phyloP scores from a whole-genome alignment of 140 eudicot genomes.

The Stevia rebaudiana region DNA sequence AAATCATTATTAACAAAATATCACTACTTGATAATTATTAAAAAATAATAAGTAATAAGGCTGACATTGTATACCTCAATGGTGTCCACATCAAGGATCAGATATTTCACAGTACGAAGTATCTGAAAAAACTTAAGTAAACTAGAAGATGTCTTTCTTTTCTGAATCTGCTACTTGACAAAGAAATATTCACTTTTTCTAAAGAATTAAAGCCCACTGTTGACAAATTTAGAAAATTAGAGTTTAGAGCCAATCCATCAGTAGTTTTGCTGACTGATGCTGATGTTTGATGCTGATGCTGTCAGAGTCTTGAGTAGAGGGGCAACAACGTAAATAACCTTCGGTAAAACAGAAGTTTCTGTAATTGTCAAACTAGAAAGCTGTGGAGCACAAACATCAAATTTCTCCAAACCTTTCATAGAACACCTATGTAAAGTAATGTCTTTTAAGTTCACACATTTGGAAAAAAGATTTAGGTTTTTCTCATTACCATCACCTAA shows the following conservation, averaged over 20 bases:
- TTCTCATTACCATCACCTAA: background rate
- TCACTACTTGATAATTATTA: no score
- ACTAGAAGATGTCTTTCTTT: background rate
- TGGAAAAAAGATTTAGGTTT: conserved; percentile 18
- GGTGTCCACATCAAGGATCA: background rate
- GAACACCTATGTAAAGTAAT: conserved; percentile 6
- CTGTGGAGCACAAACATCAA: conserved; percentile 15
- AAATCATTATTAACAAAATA: background rate
- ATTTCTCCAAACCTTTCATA: background rate
- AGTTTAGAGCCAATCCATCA: background rate
- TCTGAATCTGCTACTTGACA: background rate
- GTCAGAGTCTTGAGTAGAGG: conserved; percentile 28
- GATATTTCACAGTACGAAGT: background rate
- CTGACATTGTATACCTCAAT: conserved; percentile 11
- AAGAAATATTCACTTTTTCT: conserved; percentile 14
- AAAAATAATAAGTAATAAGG: background rate
- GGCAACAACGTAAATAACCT: conserved; percentile 13
- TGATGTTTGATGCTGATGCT: background rate
- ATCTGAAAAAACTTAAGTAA: background rate
- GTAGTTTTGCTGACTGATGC: no score
- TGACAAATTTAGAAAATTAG: background rate
- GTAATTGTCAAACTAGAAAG: conserved; percentile 19
- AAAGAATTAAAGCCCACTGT: background rate
- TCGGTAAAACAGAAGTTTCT: background rate
- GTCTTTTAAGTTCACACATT: conserved; percentile 21